Evolutionary conservation across 192 early-diverging fungal species (phyloP), one percentile per base, ranked within the genome.

Genomic region (Cladochytrium replicatum): DNA sequence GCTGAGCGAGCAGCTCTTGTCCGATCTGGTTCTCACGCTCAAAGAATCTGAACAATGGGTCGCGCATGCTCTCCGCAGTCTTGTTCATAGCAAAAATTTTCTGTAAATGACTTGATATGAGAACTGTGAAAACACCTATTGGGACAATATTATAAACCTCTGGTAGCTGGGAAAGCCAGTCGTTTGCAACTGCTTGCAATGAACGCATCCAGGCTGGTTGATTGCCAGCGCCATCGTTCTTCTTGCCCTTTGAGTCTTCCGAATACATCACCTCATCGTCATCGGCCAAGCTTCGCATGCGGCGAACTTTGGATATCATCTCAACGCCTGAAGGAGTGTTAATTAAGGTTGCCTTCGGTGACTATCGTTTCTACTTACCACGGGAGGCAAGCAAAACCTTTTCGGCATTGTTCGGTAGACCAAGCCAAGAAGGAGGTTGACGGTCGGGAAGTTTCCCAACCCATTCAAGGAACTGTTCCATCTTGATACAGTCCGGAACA

Each of bases 351-450:
- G n/a, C n/a, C n/a, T n/a, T n/a, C n/a, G n/a, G n/a, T n/a, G n/a
- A n/a, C n/a, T n/a, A n/a, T n/a, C n/a, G n/a, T n/a, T n/a, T 19
- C 6, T 43, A 50, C 49, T 1, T 63, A 83, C 89, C 91, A 63
- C 89, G 88, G 28, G 75, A 71, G 19, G 84, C 81, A 48, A 89
- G 75, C 27, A 97, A 68, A 31, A 97, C 80, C 42, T 77, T 83
- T 63, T 99, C 97, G 9, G 97, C 92, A 54, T 91, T 92, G 3
- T 74, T 54, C 21, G 93, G 93, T 41, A 99, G 75, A 6, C 97
- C 91, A 29, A 99, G 71, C 97, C 97, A 99, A 3, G 86, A 81
- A 11, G 96, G 96, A 19, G 97, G 92, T 65, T 98, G 87, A 53
- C 80, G 75, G 28, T 93, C 92, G 1, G 91, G 89, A 46, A 98